Evolutionary conservation across 441 rosid species (phyloP), one percentile per base, ranked within the genome.

Genomic region (Lepidium campestre): DNA sequence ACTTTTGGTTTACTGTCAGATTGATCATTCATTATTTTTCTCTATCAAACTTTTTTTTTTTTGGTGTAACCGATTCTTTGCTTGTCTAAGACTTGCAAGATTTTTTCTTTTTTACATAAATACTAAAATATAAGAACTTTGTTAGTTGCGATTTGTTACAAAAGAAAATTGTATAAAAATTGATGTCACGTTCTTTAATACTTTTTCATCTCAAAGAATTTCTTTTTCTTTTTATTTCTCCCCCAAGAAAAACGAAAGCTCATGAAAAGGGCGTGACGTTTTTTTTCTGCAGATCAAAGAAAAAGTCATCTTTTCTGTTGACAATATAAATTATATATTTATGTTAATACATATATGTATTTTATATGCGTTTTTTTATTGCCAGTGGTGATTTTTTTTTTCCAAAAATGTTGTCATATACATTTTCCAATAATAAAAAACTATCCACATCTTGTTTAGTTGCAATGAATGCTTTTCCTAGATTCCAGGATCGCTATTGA

Each of bases 401-500:
- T 6, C 61, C 40, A 5, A 20, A 50, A 42, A 40, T 25, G 46
- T 60, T 29, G 41, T 48, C 44, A 60, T 44, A 66, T 57, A 29
- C 32, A 29, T 29, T 29, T 29, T 29, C 32, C 32, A 6, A 29
- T 29, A 29, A 29, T 29, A 25, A 25, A 4, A 23, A 25, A 25
- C 34, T 48, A 48, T 39, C 58, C 66, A 58, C 72, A 58, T 48
- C 49, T 58, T 48, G 59, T 68, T 58, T 31, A 50, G 32, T 55
- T 52, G 74, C 55, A 53, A 42, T 61, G 32, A 60, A 61, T 70
- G 74, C 14, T 52, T 52, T 61, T 61, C 62, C 68, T 61, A 15
- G 68, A 70, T 61, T 70, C 62, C 56, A 22, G 74, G 68, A 61
- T 61, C 74, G 62, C 47, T 34, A 55, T n/a, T 44, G 22, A 52